Base-by-base conservation (phyloP, 2,329 filamentous ascomycete species). In the Cyphellophora europaea region DNA sequence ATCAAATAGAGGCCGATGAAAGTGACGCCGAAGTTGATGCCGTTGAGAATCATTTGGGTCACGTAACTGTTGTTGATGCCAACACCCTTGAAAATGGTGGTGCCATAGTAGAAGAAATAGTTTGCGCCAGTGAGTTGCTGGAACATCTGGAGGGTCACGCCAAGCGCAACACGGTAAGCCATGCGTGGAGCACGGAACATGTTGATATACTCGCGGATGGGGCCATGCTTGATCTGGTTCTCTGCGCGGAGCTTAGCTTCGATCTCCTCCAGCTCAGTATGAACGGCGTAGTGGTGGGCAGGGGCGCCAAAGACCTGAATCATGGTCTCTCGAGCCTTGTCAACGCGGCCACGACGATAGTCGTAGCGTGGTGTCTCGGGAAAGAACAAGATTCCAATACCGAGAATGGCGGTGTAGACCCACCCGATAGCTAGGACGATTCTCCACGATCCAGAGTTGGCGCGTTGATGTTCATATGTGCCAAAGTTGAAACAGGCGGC, bases 1-100 rank as follows among this genome's bases (percentile, higher is more conserved):
- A 84, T 77, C 14, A 83, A 65, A 44, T 74, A 84, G 4, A 86
- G 64, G 18, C 78, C 79, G 21, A 69, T 67, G 43, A 83, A 74
- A 15, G 44, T 47, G n/a, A 32, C 29, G 12, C 62, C 67, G 8
- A 84, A 77, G 48, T 85, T 85, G 44, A 84, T 76, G 5, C 70
- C 73, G 12, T 67, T 67, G 6, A 82, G 65, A 40, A 84, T 82
- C 52, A 84, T 74, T 50, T 80, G 76, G 0, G 74, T 79, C 38
- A 74, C 62, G 49, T 41, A 48, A 19, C 38, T 39, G 28, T 37
- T 57, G 12, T 53, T 35, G 41, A 62, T 56, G 11, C 58, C 58
- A 4, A 55, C 53, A 40, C 53, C 21, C 49, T 28, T 53, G 38
- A 48, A 61, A 15, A 38, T 38, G 13, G 36, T 38, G 4, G 36